Percentiles rank a stretch among this genome's conserved stretches.
Conservation (phyloP, 2,329 filamentous ascomycete species). For the Alternaria triticina region DNA sequence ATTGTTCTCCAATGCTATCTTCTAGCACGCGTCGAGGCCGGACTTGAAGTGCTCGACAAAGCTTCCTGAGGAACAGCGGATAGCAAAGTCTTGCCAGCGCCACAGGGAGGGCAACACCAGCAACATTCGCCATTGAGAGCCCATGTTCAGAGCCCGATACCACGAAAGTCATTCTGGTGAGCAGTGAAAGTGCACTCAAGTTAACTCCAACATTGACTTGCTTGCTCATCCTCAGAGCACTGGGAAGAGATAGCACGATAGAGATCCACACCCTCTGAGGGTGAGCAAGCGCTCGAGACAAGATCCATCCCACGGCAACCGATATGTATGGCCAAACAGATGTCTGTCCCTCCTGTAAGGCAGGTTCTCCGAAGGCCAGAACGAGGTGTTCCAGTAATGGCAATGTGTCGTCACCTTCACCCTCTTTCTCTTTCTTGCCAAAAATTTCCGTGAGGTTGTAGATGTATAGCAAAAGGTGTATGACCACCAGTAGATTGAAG, state of each 20-base stretch:
- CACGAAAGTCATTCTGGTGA: background rate
- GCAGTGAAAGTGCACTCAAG: background rate
- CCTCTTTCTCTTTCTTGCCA: background rate
- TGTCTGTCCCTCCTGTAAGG: background rate
- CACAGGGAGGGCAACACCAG: background rate
- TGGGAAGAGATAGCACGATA: background rate
- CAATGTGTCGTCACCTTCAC: background rate
- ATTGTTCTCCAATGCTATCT: background rate
- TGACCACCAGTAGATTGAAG: background rate
- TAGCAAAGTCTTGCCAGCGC: background rate
- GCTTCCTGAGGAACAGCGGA: background rate
- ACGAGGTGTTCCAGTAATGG: background rate
- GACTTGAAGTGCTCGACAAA: background rate
- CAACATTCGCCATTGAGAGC: background rate
- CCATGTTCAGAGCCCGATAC: background rate
- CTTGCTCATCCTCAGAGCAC: background rate
- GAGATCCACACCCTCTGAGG: background rate
- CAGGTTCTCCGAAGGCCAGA: background rate
- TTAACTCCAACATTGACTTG: background rate
- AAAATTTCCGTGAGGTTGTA: background rate
- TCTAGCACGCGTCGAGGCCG: background rate
- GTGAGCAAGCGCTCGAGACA: background rate
- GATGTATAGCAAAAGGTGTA: background rate
- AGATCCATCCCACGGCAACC: background rate
- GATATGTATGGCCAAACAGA: background rate